A percentile compares a stretch with the other conserved stretches of the same genome.
Evolutionary conservation across 345 rosid species (phyloP).

Genomic region (Cardiospermum halicacabum): DNA sequence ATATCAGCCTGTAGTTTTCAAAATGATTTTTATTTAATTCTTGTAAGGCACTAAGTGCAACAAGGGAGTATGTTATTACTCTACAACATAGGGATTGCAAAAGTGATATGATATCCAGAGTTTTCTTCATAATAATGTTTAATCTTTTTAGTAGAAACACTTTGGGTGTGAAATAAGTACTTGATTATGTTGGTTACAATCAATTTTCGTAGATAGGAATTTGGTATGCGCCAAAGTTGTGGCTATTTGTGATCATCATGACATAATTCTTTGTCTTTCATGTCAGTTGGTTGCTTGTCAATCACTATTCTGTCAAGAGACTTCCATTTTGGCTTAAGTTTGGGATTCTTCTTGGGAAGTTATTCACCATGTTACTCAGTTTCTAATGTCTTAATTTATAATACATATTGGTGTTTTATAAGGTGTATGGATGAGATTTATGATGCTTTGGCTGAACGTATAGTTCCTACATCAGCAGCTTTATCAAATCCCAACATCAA

Average conservation of each 20-base stretch:
- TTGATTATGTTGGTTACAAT: neutral
- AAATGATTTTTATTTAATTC: neutral
- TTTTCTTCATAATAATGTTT: neutral
- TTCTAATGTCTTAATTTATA: neutral
- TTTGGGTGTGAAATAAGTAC: neutral
- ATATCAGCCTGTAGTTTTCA: neutral
- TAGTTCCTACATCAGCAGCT: constrained; percentile 57
- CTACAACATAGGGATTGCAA: neutral
- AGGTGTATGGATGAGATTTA: constrained; percentile 83
- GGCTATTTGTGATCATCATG: neutral
- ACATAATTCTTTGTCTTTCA: neutral
- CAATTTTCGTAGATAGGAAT: neutral
- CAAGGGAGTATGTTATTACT: neutral
- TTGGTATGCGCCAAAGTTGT: neutral
- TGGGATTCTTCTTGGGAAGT: constrained; percentile 4
- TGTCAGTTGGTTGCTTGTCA: neutral
- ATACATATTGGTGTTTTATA: neutral
- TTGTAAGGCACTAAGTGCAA: neutral
- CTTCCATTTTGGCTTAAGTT: neutral
- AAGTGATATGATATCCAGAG: neutral
- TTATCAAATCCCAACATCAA: constrained; percentile 49
- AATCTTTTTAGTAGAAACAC: neutral
- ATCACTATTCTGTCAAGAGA: neutral
- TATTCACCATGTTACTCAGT: neutral
- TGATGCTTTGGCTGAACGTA: constrained; percentile 60